Conservation (phyloP, 257 asterid genomes). For the Nyctanthes arbortristis region DNA sequence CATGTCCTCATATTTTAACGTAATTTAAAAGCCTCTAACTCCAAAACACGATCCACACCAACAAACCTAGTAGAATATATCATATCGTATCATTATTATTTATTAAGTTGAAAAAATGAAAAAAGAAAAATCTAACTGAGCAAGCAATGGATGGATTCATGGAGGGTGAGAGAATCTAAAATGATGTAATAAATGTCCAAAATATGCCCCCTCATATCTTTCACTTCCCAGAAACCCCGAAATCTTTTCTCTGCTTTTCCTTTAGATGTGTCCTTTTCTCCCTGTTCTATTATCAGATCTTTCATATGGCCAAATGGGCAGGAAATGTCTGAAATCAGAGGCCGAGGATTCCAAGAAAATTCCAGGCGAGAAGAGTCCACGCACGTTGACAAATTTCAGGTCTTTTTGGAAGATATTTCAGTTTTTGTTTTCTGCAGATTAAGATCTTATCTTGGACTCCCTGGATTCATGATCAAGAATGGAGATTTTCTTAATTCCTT, state of each 20-base stretch:
- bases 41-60: not conserved
- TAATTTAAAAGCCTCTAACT: not conserved
- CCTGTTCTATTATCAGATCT: slow-evolving; percentile 38
- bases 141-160: slow-evolving; percentile 29
- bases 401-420: slow-evolving; percentile 40
- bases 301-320: slow-evolving; percentile 41
- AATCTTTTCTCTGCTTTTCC: slow-evolving; percentile 31
- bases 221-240: slow-evolving; percentile 54
- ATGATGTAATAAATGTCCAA: slow-evolving; percentile 41
- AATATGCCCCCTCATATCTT: slow-evolving; percentile 39
- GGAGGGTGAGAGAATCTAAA: slow-evolving; percentile 64
- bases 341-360: slow-evolving; percentile 24
- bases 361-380: too few relatives aligned
- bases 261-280: slow-evolving; percentile 14
- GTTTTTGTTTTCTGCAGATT: slow-evolving; percentile 38
- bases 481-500: not conserved
- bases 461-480: slow-evolving; percentile 27
- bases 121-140: not conserved
- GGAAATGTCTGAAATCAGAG: slow-evolving; percentile 46
- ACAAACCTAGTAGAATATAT: slow-evolving; percentile 13
- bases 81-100: too few relatives aligned
- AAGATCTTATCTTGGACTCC: slow-evolving; percentile 50
- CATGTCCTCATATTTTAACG: too few relatives aligned
- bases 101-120: too few relatives aligned
- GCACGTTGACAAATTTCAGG: too few relatives aligned